Base-by-base conservation (phyloP, 2,329 filamentous ascomycete genomes). In the Cryphonectria naterciae region DNA sequence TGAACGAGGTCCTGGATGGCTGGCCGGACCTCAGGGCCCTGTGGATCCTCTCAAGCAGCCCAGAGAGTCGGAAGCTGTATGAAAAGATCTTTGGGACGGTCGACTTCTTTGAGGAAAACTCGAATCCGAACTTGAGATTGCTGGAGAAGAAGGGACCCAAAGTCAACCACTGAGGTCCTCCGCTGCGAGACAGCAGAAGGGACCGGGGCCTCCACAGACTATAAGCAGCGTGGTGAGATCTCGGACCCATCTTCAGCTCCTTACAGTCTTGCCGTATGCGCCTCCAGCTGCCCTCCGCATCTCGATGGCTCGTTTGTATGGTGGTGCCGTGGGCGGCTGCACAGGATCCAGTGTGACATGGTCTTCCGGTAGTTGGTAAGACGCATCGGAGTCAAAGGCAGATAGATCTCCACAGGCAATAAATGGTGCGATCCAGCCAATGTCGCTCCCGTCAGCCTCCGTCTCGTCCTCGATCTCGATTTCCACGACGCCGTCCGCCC, bases 331-430 rank as follows among this genome's bases (percentile, higher is more conserved):
- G 0, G 96, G 96, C 39, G 95, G 95, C 79, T 98, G 96, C 43
- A 99, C 89, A 0, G 96, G 96, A 79, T 98, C 94, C 65, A 98
- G 86, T 75, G 92, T 95, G 67, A 97, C 88, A 78, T 97, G 89
- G 74, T 94, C 92, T 72, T 95, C 92, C 0, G 96, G 95, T 25
- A 99, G 85, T 75, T 92, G 89, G 81, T 98, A 98, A 5, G 95
- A 96, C 4, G 96, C 95, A 84, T 99, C 96, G 0, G 95, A 94
- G 83, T 99, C 96, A 83, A 95, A 99, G 15, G 93, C 91, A 35
- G 94, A 97, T 68, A 99, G 86, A 81, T 99, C 96, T 62, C 96
- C 96, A 79, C 96, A 99, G n/a, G 96, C 95, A 77, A 99, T 88
- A 79, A 99, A 99, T 0, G 95, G 94, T 4, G 95, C 94, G 75